Conservation (phyloP, 495 filamentous ascomycete species). For the Aspergillus biplanus region DNA sequence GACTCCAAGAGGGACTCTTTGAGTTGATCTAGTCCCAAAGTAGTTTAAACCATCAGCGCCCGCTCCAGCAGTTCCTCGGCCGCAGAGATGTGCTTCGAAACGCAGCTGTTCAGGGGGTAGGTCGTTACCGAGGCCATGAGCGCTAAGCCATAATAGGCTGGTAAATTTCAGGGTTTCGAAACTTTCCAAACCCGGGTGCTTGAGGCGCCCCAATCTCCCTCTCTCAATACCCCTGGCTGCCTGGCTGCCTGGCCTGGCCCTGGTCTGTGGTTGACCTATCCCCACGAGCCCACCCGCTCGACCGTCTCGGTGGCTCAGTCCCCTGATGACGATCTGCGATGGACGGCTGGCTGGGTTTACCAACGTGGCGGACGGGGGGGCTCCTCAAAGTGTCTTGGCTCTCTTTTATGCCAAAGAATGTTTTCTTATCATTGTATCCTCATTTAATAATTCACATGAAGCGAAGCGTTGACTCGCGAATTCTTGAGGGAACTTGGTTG, state of each 20-base stretch:
- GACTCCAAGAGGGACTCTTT: constrained; percentile 28
- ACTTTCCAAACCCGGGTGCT: constrained; percentile 4
- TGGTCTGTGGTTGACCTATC: constrained; percentile 8
- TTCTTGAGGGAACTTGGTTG: no score
- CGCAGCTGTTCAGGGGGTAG: not conserved
- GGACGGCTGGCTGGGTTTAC: constrained; percentile 21
- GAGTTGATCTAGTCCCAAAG: constrained; percentile 18
- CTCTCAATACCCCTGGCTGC: constrained; percentile 26
- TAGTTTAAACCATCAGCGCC: constrained; percentile 24
- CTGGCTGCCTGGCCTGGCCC: constrained; percentile 27
- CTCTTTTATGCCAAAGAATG: not conserved
- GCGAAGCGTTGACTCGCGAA: no score
- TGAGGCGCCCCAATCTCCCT: not conserved
- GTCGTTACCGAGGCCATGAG: constrained; percentile 1
- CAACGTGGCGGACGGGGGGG: constrained; percentile 21
- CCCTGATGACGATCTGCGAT: constrained; percentile 33
- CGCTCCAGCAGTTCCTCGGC: constrained; percentile 32
- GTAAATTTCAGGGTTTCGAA: constrained; percentile 3
- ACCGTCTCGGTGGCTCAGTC: constrained; percentile 10
- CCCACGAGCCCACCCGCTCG: constrained; percentile 23
- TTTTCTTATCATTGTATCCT: not conserved
- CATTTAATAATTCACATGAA: no score
- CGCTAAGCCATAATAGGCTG: not conserved
- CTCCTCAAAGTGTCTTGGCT: not conserved
- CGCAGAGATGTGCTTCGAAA: not conserved